Evolutionary conservation across 2,329 filamentous ascomycete genomes (phyloP).

Genomic region (Penicillium psychrosexuale): DNA sequence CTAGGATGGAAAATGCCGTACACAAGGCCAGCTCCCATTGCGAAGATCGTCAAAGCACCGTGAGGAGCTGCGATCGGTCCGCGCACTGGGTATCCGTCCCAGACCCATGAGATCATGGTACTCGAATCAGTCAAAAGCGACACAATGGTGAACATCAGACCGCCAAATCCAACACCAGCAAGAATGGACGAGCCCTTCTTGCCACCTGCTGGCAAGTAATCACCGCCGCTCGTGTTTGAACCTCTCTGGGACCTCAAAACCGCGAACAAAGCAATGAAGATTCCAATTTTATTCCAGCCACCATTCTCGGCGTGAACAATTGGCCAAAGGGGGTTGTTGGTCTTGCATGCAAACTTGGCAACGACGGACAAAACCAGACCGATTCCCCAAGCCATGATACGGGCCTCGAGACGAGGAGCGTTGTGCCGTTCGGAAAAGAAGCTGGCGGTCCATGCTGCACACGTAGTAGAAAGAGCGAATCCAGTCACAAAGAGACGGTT

Average conservation of each 20-base stretch:
- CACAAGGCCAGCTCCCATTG: conserved; percentile 79
- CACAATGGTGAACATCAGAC: conserved; percentile 83
- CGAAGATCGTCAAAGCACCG: conserved; percentile 77
- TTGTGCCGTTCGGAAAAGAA: conserved; percentile 75
- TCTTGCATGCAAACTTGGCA: conserved; percentile 87
- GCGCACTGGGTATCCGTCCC: conserved; percentile 90
- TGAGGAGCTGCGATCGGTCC: conserved; percentile 88
- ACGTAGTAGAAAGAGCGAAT: conserved; percentile 75
- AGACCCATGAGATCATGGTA: conserved; percentile 98
- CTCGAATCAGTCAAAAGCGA: conserved; percentile 94
- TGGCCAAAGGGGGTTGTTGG: conserved; percentile 96
- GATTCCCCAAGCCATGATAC: conserved; percentile 73
- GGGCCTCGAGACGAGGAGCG: conserved; percentile 72
- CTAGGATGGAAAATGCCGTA: conserved; percentile 71
- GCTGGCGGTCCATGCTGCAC: conserved; percentile 78
- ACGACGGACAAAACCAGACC: conserved; percentile 82
- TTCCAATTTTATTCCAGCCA: conserved; percentile 83
- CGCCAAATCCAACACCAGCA: conserved; percentile 74
- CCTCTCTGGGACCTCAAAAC: conserved; percentile 71
- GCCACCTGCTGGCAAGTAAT: conserved; percentile 51
- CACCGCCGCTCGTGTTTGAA: conserved; percentile 51
- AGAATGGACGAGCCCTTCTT: conserved; percentile 66
- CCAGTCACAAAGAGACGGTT: conserved; percentile 76
- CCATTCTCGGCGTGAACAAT: conserved; percentile 87
- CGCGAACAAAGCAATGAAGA: conserved; percentile 72